Conservation (phyloP, 2,329 filamentous ascomycete genomes). For the Ilyonectria mors-panacis region DNA sequence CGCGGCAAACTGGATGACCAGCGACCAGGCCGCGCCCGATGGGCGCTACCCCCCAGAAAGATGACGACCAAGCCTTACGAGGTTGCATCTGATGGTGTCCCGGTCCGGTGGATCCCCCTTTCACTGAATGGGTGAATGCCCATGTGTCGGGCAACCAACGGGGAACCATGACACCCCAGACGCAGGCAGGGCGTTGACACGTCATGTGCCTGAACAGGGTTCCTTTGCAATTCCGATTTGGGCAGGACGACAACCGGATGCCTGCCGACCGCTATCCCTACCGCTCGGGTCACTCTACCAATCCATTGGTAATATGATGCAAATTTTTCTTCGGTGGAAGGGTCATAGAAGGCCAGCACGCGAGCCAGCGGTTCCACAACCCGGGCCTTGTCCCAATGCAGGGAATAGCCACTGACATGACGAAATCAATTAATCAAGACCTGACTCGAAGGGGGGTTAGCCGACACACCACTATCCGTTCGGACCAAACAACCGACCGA, state of each 20-base stretch:
- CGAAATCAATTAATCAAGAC: slow-evolving; percentile 30
- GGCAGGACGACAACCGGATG: slow-evolving; percentile 40
- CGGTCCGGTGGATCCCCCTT: slow-evolving; percentile 69
- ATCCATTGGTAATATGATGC: slow-evolving; percentile 47
- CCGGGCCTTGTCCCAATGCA: slow-evolving; percentile 31
- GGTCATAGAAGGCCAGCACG: slow-evolving; percentile 43
- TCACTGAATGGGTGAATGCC: slow-evolving; percentile 37
- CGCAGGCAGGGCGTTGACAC: slow-evolving; percentile 36
- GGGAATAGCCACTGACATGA: slow-evolving; percentile 27
- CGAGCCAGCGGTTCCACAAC: slow-evolving; percentile 40
- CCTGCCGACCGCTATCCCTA: slow-evolving; percentile 33
- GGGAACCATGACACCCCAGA: background rate
- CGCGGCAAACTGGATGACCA: slow-evolving; percentile 76
- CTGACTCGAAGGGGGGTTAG: slow-evolving; percentile 38
- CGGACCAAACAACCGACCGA: slow-evolving; percentile 37
- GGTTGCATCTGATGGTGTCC: slow-evolving; percentile 71
- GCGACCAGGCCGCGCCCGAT: slow-evolving; percentile 76
- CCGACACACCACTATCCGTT: slow-evolving; percentile 5
- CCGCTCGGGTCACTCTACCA: slow-evolving; percentile 33
- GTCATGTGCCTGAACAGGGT: slow-evolving; percentile 47
- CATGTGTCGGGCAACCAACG: slow-evolving; percentile 24
- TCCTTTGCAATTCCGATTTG: slow-evolving; percentile 44
- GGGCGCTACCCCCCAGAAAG: slow-evolving; percentile 77
- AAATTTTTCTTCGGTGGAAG: slow-evolving; percentile 49
- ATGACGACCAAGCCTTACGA: slow-evolving; percentile 67